Conservation (phyloP, 495 filamentous ascomycete species). For the Lindgomyces ingoldianus region DNA sequence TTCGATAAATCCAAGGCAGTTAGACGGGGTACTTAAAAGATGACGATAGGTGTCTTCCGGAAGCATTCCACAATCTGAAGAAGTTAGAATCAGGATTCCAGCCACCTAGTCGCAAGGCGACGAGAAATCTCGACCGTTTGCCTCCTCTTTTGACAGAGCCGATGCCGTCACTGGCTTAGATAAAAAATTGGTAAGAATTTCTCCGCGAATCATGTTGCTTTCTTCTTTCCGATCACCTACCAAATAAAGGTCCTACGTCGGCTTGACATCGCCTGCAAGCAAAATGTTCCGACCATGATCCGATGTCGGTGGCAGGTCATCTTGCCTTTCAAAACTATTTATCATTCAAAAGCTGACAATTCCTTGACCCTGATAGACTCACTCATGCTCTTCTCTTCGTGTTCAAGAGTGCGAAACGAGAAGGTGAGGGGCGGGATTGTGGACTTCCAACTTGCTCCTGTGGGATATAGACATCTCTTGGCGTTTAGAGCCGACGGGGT, state of each 20-base stretch:
- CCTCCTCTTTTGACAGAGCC: too few relatives aligned
- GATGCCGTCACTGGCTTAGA: too few relatives aligned
- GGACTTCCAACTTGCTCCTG: neutral
- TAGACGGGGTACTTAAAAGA: too few relatives aligned
- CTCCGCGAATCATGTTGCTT: constrained; percentile 13
- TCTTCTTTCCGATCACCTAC: constrained; percentile 4
- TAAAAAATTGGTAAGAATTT: constrained; percentile 19
- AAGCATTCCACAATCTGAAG: too few relatives aligned
- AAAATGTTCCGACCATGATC: neutral
- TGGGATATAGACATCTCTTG: neutral
- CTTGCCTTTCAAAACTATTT: neutral
- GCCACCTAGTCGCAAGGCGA: too few relatives aligned
- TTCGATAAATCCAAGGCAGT: neutral
- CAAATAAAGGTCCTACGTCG: neutral
- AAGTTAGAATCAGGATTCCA: too few relatives aligned
- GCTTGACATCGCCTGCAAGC: neutral
- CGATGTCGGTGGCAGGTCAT: neutral
- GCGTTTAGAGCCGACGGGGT: too few relatives aligned
- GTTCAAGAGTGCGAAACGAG: neutral
- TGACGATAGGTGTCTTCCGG: too few relatives aligned
- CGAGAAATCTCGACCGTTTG: too few relatives aligned
- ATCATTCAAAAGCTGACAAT: too few relatives aligned
- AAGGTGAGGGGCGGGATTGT: neutral
- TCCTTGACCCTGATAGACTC: too few relatives aligned
- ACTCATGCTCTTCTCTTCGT: neutral